phyloP scores from a whole-genome alignment of 129 eudicot genomes.

The Mikania micrantha region DNA sequence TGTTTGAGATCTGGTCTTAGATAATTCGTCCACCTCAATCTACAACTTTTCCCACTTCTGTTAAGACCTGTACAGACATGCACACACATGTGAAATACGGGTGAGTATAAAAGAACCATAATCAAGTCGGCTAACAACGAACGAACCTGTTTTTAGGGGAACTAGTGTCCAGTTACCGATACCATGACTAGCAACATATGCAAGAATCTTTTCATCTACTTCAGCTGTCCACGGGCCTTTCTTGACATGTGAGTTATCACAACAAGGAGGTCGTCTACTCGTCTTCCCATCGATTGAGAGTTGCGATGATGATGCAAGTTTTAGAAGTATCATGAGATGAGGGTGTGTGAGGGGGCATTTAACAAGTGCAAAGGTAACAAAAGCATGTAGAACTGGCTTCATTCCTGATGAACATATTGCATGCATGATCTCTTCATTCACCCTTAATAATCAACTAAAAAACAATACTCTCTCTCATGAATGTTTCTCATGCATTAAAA shows the following conservation, averaged over 20 bases:
- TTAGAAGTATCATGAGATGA: constrained; percentile 26
- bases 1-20: constrained; percentile 95
- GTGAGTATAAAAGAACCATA: background rate
- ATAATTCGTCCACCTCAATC: constrained; percentile 93
- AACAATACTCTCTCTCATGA: background rate
- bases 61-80: constrained; percentile 59
- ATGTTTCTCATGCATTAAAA: constrained; percentile 7
- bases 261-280: too few relatives aligned
- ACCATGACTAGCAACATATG: constrained; percentile 87
- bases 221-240: constrained; percentile 96
- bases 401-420: constrained; percentile 74
- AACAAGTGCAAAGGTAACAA: constrained; percentile 68
- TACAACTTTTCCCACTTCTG: constrained; percentile 94
- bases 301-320: constrained; percentile 51
- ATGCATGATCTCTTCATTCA: constrained; percentile 69
- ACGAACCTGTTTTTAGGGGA: constrained; percentile 87
- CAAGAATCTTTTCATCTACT: constrained; percentile 97
- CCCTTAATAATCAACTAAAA: too few relatives aligned
- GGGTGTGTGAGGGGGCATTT: constrained; percentile 37
- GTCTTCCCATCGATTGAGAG: constrained; percentile 62
- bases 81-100: background rate
- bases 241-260: constrained; percentile 88
- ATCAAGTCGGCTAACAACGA: background rate
- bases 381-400: constrained; percentile 63
- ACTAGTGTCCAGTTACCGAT: constrained; percentile 94